phyloP scores from a whole-genome alignment of 768 basidiomycete species.

The Leccinum arenicola region DNA sequence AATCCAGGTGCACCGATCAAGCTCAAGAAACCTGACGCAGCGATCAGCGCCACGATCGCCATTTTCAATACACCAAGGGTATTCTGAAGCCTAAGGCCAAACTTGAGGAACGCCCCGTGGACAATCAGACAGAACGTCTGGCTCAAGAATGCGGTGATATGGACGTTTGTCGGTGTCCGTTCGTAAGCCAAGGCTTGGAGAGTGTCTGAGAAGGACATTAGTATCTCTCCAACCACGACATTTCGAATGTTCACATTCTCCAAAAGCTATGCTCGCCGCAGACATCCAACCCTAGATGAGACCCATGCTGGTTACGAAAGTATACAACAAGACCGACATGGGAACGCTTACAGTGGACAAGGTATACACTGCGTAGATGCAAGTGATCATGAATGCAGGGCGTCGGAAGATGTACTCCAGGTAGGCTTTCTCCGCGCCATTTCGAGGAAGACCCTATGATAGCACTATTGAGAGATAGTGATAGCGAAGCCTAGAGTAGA shows the following conservation, averaged over 20 bases:
- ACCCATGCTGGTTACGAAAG: not conserved
- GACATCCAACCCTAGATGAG: constrained; percentile 50
- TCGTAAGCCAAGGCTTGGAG: constrained; percentile 50
- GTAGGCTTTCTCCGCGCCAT: constrained; percentile 76
- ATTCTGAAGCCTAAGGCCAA: constrained; percentile 65
- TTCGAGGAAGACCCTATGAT: constrained; percentile 61
- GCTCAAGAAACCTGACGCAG: constrained; percentile 51
- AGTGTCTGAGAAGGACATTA: constrained; percentile 44
- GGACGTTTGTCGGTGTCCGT: constrained; percentile 46
- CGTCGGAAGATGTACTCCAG: constrained; percentile 65
- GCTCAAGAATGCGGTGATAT: constrained; percentile 52
- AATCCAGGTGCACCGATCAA: constrained; percentile 50
- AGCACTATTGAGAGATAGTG: not conserved
- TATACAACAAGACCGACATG: not conserved
- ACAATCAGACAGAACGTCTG: constrained; percentile 54
- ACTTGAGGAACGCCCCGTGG: constrained; percentile 51
- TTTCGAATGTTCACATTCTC: constrained; percentile 54
- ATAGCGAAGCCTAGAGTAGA: not conserved
- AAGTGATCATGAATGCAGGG: constrained; percentile 61
- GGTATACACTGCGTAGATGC: constrained; percentile 55
- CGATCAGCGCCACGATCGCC: constrained; percentile 49
- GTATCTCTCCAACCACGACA: not conserved
- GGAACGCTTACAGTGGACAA: constrained; percentile 48
- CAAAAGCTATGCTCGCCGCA: constrained; percentile 63
- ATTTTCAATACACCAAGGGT: constrained; percentile 60